Base-by-base conservation (phyloP, 2,329 filamentous ascomycete species). In the Fusarium redolens region DNA sequence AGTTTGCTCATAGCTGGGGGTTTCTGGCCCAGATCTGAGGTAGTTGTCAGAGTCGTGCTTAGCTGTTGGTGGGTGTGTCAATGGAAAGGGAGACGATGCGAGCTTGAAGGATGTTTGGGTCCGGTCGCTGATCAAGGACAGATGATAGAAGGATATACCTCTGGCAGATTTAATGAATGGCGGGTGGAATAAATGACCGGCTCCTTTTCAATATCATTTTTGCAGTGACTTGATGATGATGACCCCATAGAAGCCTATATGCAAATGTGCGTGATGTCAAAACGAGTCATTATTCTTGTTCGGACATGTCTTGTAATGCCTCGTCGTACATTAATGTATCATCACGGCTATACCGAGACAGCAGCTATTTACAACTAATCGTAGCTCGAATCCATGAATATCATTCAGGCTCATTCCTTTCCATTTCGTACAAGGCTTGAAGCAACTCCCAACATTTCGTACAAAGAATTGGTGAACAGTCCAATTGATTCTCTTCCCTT, bases 101-200 rank as follows among this genome's bases (percentile, higher is more conserved):
- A 47, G 30, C 13, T 20, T 44, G 22, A 45, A 31, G 45, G 30
- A 51, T 45, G n/a, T 54, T 63, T 48, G 17, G 30, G 40, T 52
- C 44, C 41, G 30, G 37, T 69, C 13, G 18, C 22, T 54, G 44
- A 37, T 45, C 37, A 41, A 35, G 22, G n/a, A 35, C 22, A 40
- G 41, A 50, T 47, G 52, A 66, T 48, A 58, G 57, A 61, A 52
- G 66, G 61, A 71, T 73, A 72, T 73, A 73, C 69, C 69, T 70
- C 43, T 22, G 51, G 52, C 37, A 58, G 44, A 54, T 63, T 45
- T 65, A 35, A 72, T 72, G 54, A 59, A 48, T 43, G 38, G 40
- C 38, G 20, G 35, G 50, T 33, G 48, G 37, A 41, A 35, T 60
- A 65, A 28, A 47, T 30, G 30, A 44, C 68, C 50, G 43, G 35